Conservation (phyloP, 345 rosid genomes). For the Pistacia integerrima region DNA sequence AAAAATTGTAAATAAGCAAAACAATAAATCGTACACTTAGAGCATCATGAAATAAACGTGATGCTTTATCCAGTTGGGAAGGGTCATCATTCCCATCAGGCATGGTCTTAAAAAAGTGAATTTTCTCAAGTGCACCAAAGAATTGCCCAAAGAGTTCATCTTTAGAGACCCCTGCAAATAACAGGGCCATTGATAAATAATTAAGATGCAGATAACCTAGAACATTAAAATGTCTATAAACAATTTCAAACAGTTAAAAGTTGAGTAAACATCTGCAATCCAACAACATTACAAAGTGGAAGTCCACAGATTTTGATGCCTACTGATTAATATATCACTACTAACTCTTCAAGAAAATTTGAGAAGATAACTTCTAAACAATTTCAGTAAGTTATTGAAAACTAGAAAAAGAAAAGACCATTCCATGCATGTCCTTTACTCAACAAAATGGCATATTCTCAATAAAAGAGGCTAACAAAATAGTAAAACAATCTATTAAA, state of each 20-base stretch:
- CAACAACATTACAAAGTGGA: not conserved
- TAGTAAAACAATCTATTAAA: not conserved
- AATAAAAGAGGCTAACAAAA: not conserved
- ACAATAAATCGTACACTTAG: slow-evolving; percentile 46
- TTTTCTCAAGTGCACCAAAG: slow-evolving; percentile 80
- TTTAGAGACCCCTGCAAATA: slow-evolving; percentile 54
- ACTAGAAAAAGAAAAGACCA: not conserved
- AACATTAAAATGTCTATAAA: not conserved
- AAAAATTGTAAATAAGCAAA: slow-evolving; percentile 17
- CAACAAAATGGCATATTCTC: not conserved
- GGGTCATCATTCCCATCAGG: slow-evolving; percentile 72
- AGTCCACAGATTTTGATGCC: not conserved
- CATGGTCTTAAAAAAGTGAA: slow-evolving; percentile 47
- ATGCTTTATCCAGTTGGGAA: slow-evolving; percentile 68
- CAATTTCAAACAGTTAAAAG: not conserved
- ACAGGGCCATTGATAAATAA: slow-evolving; percentile 17
- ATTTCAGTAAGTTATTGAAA: not conserved
- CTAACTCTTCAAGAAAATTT: not conserved
- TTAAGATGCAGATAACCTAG: slow-evolving; percentile 1
- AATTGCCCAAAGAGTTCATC: slow-evolving; percentile 84
- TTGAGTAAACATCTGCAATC: not conserved
- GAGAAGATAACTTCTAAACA: not conserved
- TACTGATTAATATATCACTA: not conserved
- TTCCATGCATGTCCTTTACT: not conserved
- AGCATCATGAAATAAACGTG: slow-evolving; percentile 70